phyloP scores from a whole-genome alignment of 768 basidiomycete species.

The Imleria badia region DNA sequence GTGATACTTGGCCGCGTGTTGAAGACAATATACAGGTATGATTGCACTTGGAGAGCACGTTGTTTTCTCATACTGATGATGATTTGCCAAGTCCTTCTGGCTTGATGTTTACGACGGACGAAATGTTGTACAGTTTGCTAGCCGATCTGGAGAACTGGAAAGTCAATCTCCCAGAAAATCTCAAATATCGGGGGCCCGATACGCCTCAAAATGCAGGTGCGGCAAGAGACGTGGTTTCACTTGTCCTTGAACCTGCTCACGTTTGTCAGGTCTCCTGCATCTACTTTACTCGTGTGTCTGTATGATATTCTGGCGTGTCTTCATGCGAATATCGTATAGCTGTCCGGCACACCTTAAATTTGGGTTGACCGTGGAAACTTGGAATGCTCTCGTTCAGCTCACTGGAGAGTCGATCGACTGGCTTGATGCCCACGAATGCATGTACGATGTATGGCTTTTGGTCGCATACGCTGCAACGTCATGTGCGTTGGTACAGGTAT shows the following conservation, averaged over 20 bases:
- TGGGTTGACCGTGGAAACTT: slow-evolving; percentile 74
- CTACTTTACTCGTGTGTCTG: slow-evolving; percentile 84
- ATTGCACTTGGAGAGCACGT: background rate
- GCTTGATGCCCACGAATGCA: slow-evolving; percentile 76
- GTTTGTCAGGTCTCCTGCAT: slow-evolving; percentile 72
- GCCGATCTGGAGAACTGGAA: slow-evolving; percentile 77
- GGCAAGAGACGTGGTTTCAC: slow-evolving; percentile 21
- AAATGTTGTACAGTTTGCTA: slow-evolving; percentile 63
- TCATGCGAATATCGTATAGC: slow-evolving; percentile 95
- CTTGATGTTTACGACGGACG: slow-evolving; percentile 80
- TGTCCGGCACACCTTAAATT: slow-evolving; percentile 91
- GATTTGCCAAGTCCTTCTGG: slow-evolving; percentile 69
- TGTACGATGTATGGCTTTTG: slow-evolving; percentile 86
- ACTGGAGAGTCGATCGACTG: slow-evolving; percentile 86
- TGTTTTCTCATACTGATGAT: slow-evolving; percentile 10
- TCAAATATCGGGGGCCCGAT: slow-evolving; percentile 74
- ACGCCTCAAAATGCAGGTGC: slow-evolving; percentile 66
- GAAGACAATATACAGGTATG: slow-evolving; percentile 90
- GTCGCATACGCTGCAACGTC: slow-evolving; percentile 87
- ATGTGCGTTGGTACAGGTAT: slow-evolving; percentile 87
- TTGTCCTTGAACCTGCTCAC: slow-evolving; percentile 1
- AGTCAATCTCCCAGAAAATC: slow-evolving; percentile 67
- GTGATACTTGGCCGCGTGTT: slow-evolving; percentile 88
- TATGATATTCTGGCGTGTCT: slow-evolving; percentile 98
- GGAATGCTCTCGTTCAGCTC: slow-evolving; percentile 69